phyloP scores from a whole-genome alignment of 768 basidiomycete species.

The Panellus pusillus region DNA sequence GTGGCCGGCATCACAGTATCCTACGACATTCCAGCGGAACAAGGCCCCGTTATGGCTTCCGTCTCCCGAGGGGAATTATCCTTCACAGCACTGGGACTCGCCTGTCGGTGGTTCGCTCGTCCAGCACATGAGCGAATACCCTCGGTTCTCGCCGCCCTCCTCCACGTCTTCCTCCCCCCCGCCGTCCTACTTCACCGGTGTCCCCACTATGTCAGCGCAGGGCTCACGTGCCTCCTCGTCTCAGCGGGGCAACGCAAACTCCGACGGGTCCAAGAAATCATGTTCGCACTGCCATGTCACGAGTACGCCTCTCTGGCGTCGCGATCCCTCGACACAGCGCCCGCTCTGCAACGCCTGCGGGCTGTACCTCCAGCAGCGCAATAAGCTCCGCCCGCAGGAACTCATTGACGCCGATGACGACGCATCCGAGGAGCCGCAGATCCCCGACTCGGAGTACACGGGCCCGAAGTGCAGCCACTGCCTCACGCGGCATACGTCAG shows the following conservation, averaged over 20 bases:
- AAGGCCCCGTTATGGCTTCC: neutral
- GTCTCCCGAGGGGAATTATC: neutral
- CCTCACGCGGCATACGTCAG: constrained; percentile 12
- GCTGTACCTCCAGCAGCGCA: constrained; percentile 16
- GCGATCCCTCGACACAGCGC: constrained; percentile 11
- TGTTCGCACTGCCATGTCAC: constrained; percentile 19
- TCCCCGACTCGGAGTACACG: constrained; percentile 15
- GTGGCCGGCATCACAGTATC: constrained; percentile 7
- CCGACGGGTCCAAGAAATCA: constrained; percentile 3
- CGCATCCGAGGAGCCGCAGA: constrained; percentile 13
- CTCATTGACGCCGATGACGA: constrained; percentile 17
- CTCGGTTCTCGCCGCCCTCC: neutral
- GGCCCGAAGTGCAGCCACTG: constrained; percentile 17
- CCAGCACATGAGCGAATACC: neutral
- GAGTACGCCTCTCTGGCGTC: constrained; percentile 17
- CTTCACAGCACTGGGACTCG: neutral
- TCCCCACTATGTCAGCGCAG: neutral
- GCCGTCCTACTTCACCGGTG: neutral
- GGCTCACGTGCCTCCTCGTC: neutral
- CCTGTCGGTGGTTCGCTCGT: neutral
- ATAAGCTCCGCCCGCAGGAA: constrained; percentile 18
- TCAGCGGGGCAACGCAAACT: neutral
- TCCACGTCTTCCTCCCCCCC: constrained; percentile 2
- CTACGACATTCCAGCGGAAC: constrained; percentile 1
- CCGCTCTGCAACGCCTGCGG: constrained; percentile 20